Percentiles rank a stretch among this genome's conserved stretches.
phyloP scores from a whole-genome alignment of 371 early-diverging fungal species.

The Apophysomyces ossiformis region DNA sequence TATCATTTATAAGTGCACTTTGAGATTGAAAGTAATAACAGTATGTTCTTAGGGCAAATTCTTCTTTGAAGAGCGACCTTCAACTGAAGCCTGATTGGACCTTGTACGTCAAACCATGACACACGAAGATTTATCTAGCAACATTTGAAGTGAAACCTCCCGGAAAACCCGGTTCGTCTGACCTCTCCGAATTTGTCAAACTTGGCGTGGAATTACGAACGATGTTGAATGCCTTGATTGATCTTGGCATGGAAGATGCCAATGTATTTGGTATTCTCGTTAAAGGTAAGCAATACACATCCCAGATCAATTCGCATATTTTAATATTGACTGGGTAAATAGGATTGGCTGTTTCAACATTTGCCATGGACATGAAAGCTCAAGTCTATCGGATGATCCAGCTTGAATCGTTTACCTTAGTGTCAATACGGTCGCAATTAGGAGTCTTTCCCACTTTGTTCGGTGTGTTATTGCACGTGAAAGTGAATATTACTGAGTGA shows the following conservation, averaged over 20 bases:
- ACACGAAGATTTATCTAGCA: constrained; percentile 2
- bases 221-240: neutral
- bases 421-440: neutral
- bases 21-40: neutral
- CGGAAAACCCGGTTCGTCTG: neutral
- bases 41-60: constrained; percentile 10
- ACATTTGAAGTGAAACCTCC: constrained; percentile 6
- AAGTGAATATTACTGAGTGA: no score
- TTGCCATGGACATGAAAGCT: constrained; percentile 8
- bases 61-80: neutral
- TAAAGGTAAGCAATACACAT: neutral
- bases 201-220: constrained; percentile 4
- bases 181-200: constrained; percentile 3
- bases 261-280: constrained; percentile 4
- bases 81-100: constrained; percentile 10
- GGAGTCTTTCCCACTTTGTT: constrained; percentile 4
- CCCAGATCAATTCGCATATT: neutral
- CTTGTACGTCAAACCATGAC: constrained; percentile 6
- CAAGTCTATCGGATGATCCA: neutral
- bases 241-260: constrained; percentile 13
- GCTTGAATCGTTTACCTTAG: neutral
- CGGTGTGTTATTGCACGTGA: neutral
- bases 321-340: constrained; percentile 10
- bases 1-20: neutral
- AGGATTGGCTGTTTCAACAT: constrained; percentile 4